Conservation (phyloP, 768 basidiomycete genomes). For the Clavulina sp. region DNA sequence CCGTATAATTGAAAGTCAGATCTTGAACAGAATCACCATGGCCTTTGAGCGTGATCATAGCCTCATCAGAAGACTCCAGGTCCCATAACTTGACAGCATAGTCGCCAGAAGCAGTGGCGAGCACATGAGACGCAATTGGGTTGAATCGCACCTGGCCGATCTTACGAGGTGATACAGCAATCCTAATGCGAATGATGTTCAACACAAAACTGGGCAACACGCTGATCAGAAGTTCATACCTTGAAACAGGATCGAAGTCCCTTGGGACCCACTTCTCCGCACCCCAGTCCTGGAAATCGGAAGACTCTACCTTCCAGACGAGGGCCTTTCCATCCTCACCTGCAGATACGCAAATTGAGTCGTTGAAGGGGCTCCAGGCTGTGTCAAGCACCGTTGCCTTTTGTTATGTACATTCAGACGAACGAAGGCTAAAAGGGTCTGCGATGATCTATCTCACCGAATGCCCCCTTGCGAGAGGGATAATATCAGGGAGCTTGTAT, state of each 20-base stretch:
- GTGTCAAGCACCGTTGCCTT: conserved; percentile 82
- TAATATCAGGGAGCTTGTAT: conserved; percentile 73
- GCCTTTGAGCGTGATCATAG: conserved; percentile 43
- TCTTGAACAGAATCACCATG: conserved; percentile 83
- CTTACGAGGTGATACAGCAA: conserved; percentile 69
- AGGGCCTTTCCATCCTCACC: conserved; percentile 90
- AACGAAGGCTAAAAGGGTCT: conserved; percentile 19
- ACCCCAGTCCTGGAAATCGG: conserved; percentile 70
- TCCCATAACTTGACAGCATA: conserved; percentile 87
- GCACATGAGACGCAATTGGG: conserved; percentile 71
- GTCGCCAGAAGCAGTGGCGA: conserved; percentile 66
- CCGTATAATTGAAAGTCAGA: conserved; percentile 63
- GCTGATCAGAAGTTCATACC: too few species aligned
- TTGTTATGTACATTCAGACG: conserved; percentile 25
- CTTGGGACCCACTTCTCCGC: conserved; percentile 62
- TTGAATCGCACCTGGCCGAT: conserved; percentile 91
- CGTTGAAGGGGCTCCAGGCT: conserved; percentile 90
- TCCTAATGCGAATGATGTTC: too few species aligned
- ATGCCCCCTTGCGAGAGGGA: conserved; percentile 74
- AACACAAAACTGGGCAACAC: too few species aligned
- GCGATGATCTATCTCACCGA: too few species aligned
- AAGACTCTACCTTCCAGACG: conserved; percentile 72
- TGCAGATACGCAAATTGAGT: conserved; percentile 73
- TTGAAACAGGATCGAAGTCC: conserved; percentile 74
- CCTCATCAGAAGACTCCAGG: conserved; percentile 50